These are phyloP conservation scores for Penicillium roqueforti DNA, from an alignment of 495 filamentous ascomycete genomes.

Conservation along the genomic window DNA sequence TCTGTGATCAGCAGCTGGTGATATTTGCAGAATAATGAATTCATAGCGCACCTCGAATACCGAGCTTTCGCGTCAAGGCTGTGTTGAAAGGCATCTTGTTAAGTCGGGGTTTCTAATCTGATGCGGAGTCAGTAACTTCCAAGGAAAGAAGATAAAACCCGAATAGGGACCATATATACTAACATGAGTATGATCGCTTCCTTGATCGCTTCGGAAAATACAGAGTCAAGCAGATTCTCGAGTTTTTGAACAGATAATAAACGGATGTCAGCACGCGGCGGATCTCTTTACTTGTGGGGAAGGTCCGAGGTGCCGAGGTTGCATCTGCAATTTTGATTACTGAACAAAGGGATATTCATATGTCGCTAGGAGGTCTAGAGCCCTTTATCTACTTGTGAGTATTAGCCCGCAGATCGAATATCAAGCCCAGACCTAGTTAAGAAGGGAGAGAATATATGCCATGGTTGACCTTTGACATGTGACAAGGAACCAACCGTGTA, in stretches of 20 bases:
- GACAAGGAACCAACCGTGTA: not conserved
- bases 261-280: slow-evolving; percentile 23
- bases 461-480: slow-evolving; percentile 2
- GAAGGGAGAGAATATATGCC: not conserved
- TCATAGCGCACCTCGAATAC: slow-evolving; percentile 65
- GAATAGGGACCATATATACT: not conserved
- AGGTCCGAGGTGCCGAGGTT: slow-evolving; percentile 36
- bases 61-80: slow-evolving; percentile 79
- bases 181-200: not conserved
- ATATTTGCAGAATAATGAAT: not conserved
- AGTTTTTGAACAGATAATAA: slow-evolving; percentile 3
- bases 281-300: slow-evolving; percentile 30
- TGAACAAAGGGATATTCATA: not conserved
- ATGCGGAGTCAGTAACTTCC: not conserved
- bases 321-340: slow-evolving; percentile 13
- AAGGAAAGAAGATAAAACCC: not conserved
- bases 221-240: not conserved
- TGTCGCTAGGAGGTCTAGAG: not conserved
- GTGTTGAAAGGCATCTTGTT: slow-evolving; percentile 84
- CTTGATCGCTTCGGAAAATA: not conserved
- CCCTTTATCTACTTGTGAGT: not conserved
- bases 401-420: not conserved
- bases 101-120: slow-evolving; percentile 3
- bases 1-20: slow-evolving; percentile 12
- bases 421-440: not conserved